These are phyloP conservation scores for Voacanga thouarsii DNA, from an alignment of 257 asterid genomes.

Conservation along the genomic window DNA sequence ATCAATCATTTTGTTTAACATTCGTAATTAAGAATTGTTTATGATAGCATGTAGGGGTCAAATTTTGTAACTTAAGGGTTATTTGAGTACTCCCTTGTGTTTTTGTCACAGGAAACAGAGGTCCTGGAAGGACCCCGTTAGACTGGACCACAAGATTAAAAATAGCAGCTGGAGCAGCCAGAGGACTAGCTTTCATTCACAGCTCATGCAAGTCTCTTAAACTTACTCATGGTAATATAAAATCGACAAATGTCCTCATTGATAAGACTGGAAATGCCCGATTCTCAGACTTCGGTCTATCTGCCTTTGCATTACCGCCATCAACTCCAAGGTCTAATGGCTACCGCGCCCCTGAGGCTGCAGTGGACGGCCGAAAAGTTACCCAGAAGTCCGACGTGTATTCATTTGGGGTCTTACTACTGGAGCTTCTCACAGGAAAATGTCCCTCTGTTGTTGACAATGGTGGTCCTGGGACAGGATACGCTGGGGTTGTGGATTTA, in stretches of 20 bases:
- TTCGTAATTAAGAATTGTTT: not conserved
- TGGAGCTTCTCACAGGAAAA: slow-evolving; percentile 89
- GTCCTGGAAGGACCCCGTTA: slow-evolving; percentile 91
- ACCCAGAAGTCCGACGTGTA: slow-evolving; percentile 75
- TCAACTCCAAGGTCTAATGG: slow-evolving; percentile 58
- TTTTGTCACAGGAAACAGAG: slow-evolving; percentile 67
- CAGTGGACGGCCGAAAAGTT: slow-evolving; percentile 51
- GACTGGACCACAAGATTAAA: slow-evolving; percentile 88
- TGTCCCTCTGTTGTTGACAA: slow-evolving; percentile 60
- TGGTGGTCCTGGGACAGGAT: slow-evolving; percentile 42
- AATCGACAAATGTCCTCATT: slow-evolving; percentile 79
- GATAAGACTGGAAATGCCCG: slow-evolving; percentile 60
- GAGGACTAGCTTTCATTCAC: slow-evolving; percentile 72
- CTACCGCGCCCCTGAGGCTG: slow-evolving; percentile 78
- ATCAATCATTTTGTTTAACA: not conserved
- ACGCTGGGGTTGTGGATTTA: slow-evolving; percentile 58
- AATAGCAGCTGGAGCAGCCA: slow-evolving; percentile 82
- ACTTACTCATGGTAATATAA: slow-evolving; percentile 85
- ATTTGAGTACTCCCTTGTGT: not conserved
- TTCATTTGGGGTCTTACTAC: slow-evolving; percentile 74
- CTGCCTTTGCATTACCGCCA: slow-evolving; percentile 53
- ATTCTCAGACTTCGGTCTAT: slow-evolving; percentile 79
- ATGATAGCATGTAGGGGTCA: not conserved
- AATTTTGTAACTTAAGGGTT: not conserved
- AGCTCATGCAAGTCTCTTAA: slow-evolving; percentile 56